phyloP scores from a whole-genome alignment of 257 asterid genomes.

The Echium plantagineum region DNA sequence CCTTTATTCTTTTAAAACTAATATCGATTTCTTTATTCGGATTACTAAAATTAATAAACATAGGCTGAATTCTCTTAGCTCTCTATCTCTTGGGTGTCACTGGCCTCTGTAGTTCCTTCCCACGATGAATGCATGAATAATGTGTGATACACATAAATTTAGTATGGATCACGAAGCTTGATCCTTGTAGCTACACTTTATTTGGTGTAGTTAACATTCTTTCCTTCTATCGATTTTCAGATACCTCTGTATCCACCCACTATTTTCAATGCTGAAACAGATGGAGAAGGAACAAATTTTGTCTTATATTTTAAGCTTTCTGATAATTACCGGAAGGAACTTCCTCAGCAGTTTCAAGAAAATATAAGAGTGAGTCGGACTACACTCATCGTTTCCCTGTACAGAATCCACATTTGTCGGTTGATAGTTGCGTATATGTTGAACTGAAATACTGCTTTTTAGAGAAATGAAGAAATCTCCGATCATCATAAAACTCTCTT shows the following conservation, averaged over 20 bases:
- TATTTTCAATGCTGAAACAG: conserved; percentile 63
- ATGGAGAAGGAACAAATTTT: conserved; percentile 75
- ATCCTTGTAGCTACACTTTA: neutral
- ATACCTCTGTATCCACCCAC: conserved; percentile 76
- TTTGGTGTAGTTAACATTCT: neutral
- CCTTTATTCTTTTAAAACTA: too few relatives aligned
- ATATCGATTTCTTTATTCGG: too few relatives aligned
- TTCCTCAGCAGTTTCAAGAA: conserved; percentile 55
- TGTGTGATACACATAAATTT: neutral
- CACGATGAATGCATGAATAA: too few relatives aligned
- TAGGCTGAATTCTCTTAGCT: neutral
- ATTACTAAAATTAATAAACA: too few relatives aligned
- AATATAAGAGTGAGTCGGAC: conserved; percentile 39
- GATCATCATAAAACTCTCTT: too few relatives aligned
- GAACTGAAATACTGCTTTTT: too few relatives aligned
- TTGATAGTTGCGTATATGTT: too few relatives aligned
- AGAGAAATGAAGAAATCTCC: too few relatives aligned
- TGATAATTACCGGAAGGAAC: conserved; percentile 43
- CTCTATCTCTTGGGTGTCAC: too few relatives aligned
- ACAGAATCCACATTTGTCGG: too few relatives aligned
- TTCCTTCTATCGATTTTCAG: conserved; percentile 23
- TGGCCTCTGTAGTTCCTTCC: too few relatives aligned
- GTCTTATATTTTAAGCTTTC: conserved; percentile 55
- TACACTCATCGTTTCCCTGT: too few relatives aligned
- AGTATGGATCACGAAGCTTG: neutral